phyloP scores from a whole-genome alignment of 306 rosid genomes.

The Fragaria iinumae region DNA sequence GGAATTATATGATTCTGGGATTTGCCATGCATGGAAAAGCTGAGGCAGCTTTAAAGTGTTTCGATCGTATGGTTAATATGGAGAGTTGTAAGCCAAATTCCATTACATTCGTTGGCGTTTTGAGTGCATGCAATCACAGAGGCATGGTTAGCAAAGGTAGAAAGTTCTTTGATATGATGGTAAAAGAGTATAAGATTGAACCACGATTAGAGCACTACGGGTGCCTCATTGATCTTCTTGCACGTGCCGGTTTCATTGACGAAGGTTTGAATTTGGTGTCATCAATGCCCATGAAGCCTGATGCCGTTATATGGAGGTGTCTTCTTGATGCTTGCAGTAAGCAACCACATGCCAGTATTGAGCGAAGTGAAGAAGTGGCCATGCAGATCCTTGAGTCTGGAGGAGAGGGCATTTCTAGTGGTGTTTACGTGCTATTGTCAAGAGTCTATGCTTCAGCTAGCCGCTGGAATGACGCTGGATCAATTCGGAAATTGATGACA shows the following conservation, averaged over 20 bases:
- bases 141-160: constrained; percentile 67
- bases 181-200: constrained; percentile 44
- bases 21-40: constrained; percentile 70
- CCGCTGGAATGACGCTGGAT: constrained; percentile 69
- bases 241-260: constrained; percentile 55
- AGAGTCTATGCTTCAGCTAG: constrained; percentile 71
- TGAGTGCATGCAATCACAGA: constrained; percentile 73
- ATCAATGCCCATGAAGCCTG: constrained; percentile 70
- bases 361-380: constrained; percentile 67
- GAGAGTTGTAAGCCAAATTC: constrained; percentile 52
- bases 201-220: constrained; percentile 76
- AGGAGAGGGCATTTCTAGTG: constrained; percentile 47
- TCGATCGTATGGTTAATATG: constrained; percentile 40
- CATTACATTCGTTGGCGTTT: constrained; percentile 66
- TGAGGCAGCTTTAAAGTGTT: constrained; percentile 47
- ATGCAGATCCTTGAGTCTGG: constrained; percentile 48
- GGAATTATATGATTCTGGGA: constrained; percentile 75
- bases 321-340: constrained; percentile 72
- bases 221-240: constrained; percentile 74
- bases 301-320: constrained; percentile 80
- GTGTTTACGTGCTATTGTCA: constrained; percentile 72
- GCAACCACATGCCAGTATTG: constrained; percentile 58
- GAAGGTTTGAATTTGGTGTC: constrained; percentile 64
- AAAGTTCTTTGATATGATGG: constrained; percentile 56
- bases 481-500: constrained; percentile 64